A percentile compares a stretch with the other conserved stretches of the same genome.
Evolutionary conservation across 2,329 filamentous ascomycete genomes (phyloP).

Genomic region (Sporothrix inflata): DNA sequence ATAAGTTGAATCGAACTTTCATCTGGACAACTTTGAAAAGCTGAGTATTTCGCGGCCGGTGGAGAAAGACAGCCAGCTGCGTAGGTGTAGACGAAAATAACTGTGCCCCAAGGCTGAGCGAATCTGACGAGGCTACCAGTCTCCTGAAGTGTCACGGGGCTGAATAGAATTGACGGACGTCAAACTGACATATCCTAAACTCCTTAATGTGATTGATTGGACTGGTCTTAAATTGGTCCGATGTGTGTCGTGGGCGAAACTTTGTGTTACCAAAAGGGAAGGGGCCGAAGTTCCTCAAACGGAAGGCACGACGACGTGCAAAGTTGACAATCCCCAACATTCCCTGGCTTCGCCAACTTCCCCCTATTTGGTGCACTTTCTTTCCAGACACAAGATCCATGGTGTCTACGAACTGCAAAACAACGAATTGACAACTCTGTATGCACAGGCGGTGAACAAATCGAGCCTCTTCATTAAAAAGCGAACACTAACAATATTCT

Average conservation of each 20-base stretch:
- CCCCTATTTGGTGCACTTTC: background rate
- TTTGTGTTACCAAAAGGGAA: background rate
- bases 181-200: background rate
- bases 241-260: background rate
- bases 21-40: no score
- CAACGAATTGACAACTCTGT: no score
- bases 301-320: constrained; percentile 11
- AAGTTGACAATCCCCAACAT: background rate
- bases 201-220: background rate
- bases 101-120: background rate
- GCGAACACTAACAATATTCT: background rate
- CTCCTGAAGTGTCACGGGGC: background rate
- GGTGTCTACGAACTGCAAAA: background rate
- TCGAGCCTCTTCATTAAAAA: background rate
- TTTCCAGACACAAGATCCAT: background rate
- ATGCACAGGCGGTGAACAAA: background rate
- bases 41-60: no score
- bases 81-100: background rate
- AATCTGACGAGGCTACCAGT: background rate
- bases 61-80: no score
- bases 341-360: background rate
- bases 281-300: background rate
- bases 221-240: background rate
- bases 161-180: background rate
- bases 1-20: background rate